Conservation (phyloP, 1,284 basidiomycete species). For the Heterobasidion annosum region DNA sequence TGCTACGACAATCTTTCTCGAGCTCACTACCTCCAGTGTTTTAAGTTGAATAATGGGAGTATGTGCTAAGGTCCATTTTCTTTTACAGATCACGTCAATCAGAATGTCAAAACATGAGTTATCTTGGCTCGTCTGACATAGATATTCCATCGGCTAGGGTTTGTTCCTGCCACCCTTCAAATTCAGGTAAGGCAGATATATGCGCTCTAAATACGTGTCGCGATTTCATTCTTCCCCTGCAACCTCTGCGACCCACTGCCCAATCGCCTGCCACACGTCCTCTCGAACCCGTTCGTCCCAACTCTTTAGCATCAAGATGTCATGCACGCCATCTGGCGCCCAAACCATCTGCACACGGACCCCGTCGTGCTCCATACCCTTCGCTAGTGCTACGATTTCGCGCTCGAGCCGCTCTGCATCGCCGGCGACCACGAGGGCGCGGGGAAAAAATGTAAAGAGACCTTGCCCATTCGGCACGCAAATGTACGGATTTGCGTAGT, state of each 20-base stretch:
- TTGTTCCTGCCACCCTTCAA: neutral
- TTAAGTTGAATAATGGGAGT: too few relatives aligned
- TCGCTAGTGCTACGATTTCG: conserved; percentile 23
- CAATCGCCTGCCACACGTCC: conserved; percentile 20
- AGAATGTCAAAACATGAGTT: too few relatives aligned
- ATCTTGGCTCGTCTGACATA: too few relatives aligned
- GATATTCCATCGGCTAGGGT: too few relatives aligned
- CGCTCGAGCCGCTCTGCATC: conserved; percentile 27
- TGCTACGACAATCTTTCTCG: too few relatives aligned
- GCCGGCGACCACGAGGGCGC: conserved; percentile 31
- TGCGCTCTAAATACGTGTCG: neutral
- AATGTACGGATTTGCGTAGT: conserved; percentile 19
- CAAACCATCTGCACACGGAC: conserved; percentile 23
- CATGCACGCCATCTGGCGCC: conserved; percentile 26
- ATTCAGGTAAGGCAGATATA: neutral
- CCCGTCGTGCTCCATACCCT: conserved; percentile 25
- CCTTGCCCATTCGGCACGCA: conserved; percentile 21
- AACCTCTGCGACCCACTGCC: conserved; percentile 19
- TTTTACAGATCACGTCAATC: too few relatives aligned
- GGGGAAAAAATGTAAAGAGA: conserved; percentile 36
- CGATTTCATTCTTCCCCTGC: neutral
- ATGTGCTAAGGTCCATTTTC: too few relatives aligned
- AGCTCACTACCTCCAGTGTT: too few relatives aligned
- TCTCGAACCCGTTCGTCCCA: conserved; percentile 26
- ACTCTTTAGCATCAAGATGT: conserved; percentile 23